These are phyloP conservation scores for Aspergillus terreus DNA, from an alignment of 2,329 filamentous ascomycete genomes.

Conservation along the genomic window DNA sequence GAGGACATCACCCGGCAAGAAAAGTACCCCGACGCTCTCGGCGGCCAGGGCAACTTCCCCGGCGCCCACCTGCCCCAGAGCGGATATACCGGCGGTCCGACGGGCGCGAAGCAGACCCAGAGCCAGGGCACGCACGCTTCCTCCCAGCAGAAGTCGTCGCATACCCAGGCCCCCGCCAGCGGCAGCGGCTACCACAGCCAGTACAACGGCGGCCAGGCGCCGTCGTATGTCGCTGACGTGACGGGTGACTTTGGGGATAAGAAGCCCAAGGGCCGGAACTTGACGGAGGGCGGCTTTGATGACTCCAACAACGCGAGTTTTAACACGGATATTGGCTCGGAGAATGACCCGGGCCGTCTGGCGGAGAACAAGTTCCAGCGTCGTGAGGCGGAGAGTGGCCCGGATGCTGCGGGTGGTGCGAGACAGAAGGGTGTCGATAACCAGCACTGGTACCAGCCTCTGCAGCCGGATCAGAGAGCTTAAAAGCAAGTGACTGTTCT, in stretches of 20 bases:
- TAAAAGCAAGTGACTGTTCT: constrained; percentile 9
- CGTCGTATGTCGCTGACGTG: constrained; percentile 37
- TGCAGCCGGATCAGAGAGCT: constrained; percentile 28
- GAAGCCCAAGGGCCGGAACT: constrained; percentile 51
- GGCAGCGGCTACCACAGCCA: constrained; percentile 25
- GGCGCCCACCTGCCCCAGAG: constrained; percentile 31
- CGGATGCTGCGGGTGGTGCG: constrained; percentile 21
- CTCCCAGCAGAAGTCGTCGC: background rate
- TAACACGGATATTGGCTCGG: constrained; percentile 50
- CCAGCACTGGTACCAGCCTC: constrained; percentile 19
- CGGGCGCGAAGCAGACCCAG: constrained; percentile 23
- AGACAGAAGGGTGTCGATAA: constrained; percentile 24
- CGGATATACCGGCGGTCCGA: constrained; percentile 35
- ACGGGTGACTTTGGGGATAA: constrained; percentile 26
- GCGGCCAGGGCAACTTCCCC: constrained; percentile 36
- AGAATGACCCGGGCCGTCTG: constrained; percentile 53
- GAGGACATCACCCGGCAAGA: constrained; percentile 42
- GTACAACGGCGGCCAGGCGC: constrained; percentile 29
- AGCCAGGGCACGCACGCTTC: background rate
- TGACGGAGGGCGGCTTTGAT: constrained; percentile 47
- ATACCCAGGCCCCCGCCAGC: constrained; percentile 11
- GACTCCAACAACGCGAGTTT: constrained; percentile 49
- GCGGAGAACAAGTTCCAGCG: constrained; percentile 40
- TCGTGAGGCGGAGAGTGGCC: constrained; percentile 25
- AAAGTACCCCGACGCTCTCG: constrained; percentile 38